Conservation (phyloP, 441 rosid species). For the Kokia cookei region DNA sequence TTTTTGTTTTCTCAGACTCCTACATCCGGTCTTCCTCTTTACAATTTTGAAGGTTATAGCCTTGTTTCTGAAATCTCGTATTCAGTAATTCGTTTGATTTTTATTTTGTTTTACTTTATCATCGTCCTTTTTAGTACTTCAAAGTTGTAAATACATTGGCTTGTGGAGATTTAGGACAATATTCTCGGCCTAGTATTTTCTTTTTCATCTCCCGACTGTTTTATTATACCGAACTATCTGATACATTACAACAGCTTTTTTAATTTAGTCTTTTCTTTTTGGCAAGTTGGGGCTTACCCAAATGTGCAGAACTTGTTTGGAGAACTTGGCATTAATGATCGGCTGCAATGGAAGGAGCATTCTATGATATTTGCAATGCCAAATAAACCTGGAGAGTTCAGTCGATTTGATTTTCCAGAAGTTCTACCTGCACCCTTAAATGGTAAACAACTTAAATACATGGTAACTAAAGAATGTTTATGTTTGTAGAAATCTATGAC, state of each 20-base stretch:
- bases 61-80: neutral
- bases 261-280: constrained; percentile 11
- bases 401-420: constrained; percentile 93
- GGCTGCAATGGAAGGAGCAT: constrained; percentile 97
- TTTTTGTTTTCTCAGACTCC: neutral
- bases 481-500: neutral
- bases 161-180: constrained; percentile 1
- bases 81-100: neutral
- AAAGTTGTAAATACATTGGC: neutral
- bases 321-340: constrained; percentile 85
- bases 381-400: constrained; percentile 90
- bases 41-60: neutral
- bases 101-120: neutral
- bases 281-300: constrained; percentile 92
- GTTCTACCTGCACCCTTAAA: constrained; percentile 85
- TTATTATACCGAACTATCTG: neutral
- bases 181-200: neutral
- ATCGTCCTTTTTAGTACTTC: neutral
- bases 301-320: constrained; percentile 88
- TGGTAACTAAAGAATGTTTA: neutral
- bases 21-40: neutral
- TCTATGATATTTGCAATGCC: constrained; percentile 99
- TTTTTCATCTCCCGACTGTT: neutral
- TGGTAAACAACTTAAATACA: constrained; percentile 39
- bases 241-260: neutral